Evolutionary conservation across 73 alveolate genomes (phyloP), one percentile per base, ranked within the genome.

Genomic region (Tetrahymena borealis): DNA sequence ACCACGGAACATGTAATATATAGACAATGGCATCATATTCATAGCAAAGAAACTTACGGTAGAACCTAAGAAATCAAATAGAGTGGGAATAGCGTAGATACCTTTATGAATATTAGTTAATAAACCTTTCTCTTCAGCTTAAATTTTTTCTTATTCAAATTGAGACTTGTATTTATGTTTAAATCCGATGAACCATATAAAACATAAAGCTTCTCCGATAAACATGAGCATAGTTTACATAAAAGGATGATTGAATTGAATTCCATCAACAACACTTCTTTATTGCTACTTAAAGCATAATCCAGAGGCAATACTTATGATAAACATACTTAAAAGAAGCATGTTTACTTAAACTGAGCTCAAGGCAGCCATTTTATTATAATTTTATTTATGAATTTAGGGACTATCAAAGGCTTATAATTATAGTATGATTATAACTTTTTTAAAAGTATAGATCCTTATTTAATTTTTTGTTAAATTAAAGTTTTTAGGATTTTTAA

Each of bases 1-100:
- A 9, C 99, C 99, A 95, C 99, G 96, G 95, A 98, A 60, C 99
- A 98, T 98, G 92, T 98, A 98, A 91, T 97, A 98, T 90, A 98
- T 97, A 78, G 98, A 93, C 10, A 99, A 96, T n/a, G 98, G 94
- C 91, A 97, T 94, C 91, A 95, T 94, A 16, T 96, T 94, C 91
- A 98, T 91, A 12, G 98, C 99, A 95, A 98, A 94, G 92, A 97
- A 96, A 78, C 95, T 97, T 41, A 97, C 78, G 35, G 98, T 94
- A 2, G 99, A 93, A 9, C 97, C 99, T 3, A 93, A 28, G 40
- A 96, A 94, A 94, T 98, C 99, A 90, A 97, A 97, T 9, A 90
- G 60, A 11, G 99, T 98, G 35, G 99, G 98, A 78, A 98, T 94
- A 7, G 95, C 90, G 31, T 95, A 94, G 11, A 38, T 92, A 16